Evolutionary conservation across 257 asterid species (phyloP), one percentile per base, ranked within the genome.

Genomic region (Eustoma russellianum): DNA sequence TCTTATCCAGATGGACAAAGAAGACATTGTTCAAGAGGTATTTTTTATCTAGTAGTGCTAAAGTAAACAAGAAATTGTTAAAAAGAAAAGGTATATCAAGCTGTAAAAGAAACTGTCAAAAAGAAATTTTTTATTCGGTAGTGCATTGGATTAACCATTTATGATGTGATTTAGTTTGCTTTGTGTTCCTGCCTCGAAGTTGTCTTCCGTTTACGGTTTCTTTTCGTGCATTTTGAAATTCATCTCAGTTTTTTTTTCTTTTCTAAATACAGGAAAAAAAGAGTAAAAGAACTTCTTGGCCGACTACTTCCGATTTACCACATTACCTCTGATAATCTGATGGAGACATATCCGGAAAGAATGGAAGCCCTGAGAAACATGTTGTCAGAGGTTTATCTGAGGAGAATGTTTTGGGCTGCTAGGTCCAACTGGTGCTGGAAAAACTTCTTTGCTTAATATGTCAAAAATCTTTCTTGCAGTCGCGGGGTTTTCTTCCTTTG

Each of bases 361-460:
- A 69, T 6, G 81, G 81, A 55, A 71, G 57, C 51, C 78, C 78
- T 3, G 70, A 65, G 50, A 75, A 75, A 59, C 17, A 61, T 55
- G 81, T 76, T 12, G 81, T 75, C 45, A 58, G 46, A 57, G 81
- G 76, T 14, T 56, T 62, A 55, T 56, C 64, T 57, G 66, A 0
- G 78, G 78, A 24, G 81, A 75, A 58, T 75, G 81, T 58, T 75
- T 75, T 59, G 81, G 78, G 30, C 71, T 75, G 66, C 64, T 75
- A 17, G 81, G 81, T 49, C 81, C 81, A 30, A 75, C 71, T 54
- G 81, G 81, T 46, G 81, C 78, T 33, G 95, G 92, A 19, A 90
- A 90, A 84, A 90, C 96, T 51, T 86, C 95, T 30, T 82, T 84
- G 62, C 84, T 91, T 59, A 87, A 69, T 66, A 91, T 91, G 98